Conservation (phyloP, 164 flowering plant genomes). For the Aristolochia californica region DNA sequence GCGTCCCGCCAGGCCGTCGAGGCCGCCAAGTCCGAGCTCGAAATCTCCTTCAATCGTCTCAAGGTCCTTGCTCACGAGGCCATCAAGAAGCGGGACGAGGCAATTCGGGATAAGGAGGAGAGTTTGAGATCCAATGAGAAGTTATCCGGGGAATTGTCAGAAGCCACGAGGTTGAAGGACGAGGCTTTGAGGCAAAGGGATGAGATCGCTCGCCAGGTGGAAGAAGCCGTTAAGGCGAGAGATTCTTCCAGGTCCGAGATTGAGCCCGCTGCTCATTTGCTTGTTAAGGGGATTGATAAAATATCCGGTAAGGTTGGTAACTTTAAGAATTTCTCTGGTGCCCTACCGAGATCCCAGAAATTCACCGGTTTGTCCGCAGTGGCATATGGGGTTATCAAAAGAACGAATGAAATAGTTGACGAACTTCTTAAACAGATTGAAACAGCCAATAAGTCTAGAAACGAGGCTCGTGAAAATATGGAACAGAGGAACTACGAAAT, state of each 20-base stretch:
- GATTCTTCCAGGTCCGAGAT: slow-evolving; percentile 54
- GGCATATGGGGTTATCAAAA: slow-evolving; percentile 84
- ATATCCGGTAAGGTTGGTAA: slow-evolving; percentile 63
- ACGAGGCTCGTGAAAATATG: slow-evolving; percentile 70
- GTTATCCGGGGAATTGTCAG: slow-evolving; percentile 32
- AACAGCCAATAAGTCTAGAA: slow-evolving; percentile 43
- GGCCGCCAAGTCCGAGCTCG: slow-evolving; percentile 58
- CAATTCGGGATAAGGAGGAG: slow-evolving; percentile 42
- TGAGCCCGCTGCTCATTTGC: slow-evolving; percentile 58
- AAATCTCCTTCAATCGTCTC: slow-evolving; percentile 34
- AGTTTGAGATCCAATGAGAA: slow-evolving; percentile 61
- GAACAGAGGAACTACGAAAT: slow-evolving; percentile 91
- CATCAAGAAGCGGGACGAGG: slow-evolving; percentile 82
- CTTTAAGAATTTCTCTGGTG: slow-evolving; percentile 57
- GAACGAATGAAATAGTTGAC: slow-evolving; percentile 85
- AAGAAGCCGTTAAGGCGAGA: slow-evolving; percentile 32
- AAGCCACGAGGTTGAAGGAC: slow-evolving; percentile 34
- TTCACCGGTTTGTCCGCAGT: slow-evolving; percentile 71
- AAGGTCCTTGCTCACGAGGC: slow-evolving; percentile 28
- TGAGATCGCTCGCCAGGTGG: slow-evolving; percentile 29
- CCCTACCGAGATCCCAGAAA: slow-evolving; percentile 72
- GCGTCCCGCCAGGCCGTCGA: slow-evolving; percentile 56
- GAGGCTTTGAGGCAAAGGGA: slow-evolving; percentile 44
- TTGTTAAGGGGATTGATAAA: slow-evolving; percentile 77
- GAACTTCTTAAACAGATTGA: slow-evolving; percentile 74